phyloP scores from a whole-genome alignment of 2,329 filamentous ascomycete species.

The Nemania serpens region DNA sequence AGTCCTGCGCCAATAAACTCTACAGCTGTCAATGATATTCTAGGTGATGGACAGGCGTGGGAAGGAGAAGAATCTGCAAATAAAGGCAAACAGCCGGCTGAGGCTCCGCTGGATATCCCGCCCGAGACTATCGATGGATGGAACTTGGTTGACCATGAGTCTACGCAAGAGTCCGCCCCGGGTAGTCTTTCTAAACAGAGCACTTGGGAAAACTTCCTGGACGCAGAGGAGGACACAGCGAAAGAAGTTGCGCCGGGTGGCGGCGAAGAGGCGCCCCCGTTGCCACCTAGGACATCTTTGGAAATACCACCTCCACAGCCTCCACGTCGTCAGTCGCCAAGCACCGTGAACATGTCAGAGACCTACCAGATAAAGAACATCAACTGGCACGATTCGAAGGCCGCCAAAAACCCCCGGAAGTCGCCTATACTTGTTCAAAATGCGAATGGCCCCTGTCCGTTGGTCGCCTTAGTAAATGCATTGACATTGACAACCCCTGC shows the following conservation, averaged over 20 bases:
- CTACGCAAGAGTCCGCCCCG: conserved; percentile 35
- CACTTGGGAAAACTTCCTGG: conserved; percentile 46
- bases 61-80: conserved; percentile 49
- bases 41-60: conserved; percentile 55
- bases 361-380: conserved; percentile 95
- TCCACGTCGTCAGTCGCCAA: conserved; percentile 45
- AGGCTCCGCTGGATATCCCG: conserved; percentile 30
- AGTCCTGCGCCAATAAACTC: conserved; percentile 32
- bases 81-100: conserved; percentile 49
- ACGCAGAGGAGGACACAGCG: conserved; percentile 37
- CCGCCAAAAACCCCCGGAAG: conserved; percentile 66
- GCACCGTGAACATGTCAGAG: conserved; percentile 60
- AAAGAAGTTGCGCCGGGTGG: conserved; percentile 24
- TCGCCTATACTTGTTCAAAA: conserved; percentile 93
- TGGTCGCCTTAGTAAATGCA: conserved; percentile 92
- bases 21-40: conserved; percentile 41
- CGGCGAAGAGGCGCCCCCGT: conserved; percentile 39
- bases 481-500: conserved; percentile 80
- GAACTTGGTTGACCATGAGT: conserved; percentile 56
- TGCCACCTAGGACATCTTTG: conserved; percentile 46
- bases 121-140: conserved; percentile 49
- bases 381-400: conserved; percentile 73
- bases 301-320: conserved; percentile 40
- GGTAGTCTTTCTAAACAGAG: conserved; percentile 43
- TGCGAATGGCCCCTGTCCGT: conserved; percentile 88